Evolutionary conservation across 495 filamentous ascomycete species (phyloP).

Genomic region (Penicillium canariense): DNA sequence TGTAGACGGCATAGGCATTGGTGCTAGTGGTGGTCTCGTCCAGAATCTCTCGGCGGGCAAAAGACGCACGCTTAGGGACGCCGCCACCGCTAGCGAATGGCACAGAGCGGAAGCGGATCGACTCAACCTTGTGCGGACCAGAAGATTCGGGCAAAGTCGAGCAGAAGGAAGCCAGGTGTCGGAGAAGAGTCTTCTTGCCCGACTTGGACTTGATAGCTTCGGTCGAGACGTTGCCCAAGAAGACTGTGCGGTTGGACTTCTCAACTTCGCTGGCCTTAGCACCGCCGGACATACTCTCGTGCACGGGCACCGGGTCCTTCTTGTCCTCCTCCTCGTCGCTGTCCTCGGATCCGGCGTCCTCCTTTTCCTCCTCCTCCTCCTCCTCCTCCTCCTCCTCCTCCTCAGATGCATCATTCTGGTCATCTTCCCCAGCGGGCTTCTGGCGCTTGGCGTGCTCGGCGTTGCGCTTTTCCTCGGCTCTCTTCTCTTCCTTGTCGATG

Average conservation of each 20-base stretch:
- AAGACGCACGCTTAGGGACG: slow-evolving; percentile 89
- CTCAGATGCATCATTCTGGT: slow-evolving; percentile 16
- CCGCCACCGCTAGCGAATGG: slow-evolving; percentile 66
- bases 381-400: slow-evolving; percentile 6
- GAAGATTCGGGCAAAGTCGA: slow-evolving; percentile 41
- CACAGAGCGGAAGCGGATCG: slow-evolving; percentile 89
- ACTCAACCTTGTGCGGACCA: slow-evolving; percentile 70
- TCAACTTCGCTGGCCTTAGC: slow-evolving; percentile 60
- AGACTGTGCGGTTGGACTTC: slow-evolving; percentile 87
- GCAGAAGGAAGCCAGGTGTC: slow-evolving; percentile 62
- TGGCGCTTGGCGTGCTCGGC: slow-evolving; percentile 27
- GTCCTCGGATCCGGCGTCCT: slow-evolving; percentile 17
- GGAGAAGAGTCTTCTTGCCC: slow-evolving; percentile 70
- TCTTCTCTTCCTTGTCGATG: slow-evolving; percentile 58
- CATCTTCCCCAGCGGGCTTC: slow-evolving; percentile 16
- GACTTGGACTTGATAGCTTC: slow-evolving; percentile 76
- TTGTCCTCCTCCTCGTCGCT: slow-evolving; percentile 32
- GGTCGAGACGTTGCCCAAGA: slow-evolving; percentile 86
- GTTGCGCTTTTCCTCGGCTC: slow-evolving; percentile 43
- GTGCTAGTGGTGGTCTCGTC: slow-evolving; percentile 86
- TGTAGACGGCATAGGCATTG: slow-evolving; percentile 92
- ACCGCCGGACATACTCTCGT: slow-evolving; percentile 51
- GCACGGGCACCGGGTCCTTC: slow-evolving; percentile 42
- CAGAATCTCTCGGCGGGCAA: slow-evolving; percentile 76
- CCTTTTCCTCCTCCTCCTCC: slow-evolving; percentile 8